Conservation (phyloP, 768 basidiomycete genomes). For the Suillus tomentosus region DNA sequence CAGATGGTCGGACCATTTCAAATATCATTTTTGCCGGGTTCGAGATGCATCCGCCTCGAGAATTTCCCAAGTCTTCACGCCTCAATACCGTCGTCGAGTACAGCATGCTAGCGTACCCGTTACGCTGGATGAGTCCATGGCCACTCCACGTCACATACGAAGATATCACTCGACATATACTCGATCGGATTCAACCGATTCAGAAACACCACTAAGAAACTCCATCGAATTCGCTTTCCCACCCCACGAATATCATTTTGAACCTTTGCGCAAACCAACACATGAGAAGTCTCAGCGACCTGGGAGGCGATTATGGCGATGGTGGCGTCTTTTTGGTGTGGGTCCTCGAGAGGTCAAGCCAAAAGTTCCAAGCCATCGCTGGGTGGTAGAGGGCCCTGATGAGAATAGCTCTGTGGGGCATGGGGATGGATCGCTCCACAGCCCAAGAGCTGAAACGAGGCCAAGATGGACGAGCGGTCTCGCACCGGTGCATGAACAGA, state of each 20-base stretch:
- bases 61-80: slow-evolving; percentile 20
- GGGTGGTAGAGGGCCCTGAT: slow-evolving; percentile 31
- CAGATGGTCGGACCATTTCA: slow-evolving; percentile 17
- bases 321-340: slow-evolving; percentile 28
- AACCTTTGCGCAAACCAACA: background rate
- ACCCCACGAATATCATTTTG: background rate
- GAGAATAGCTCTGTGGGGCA: slow-evolving; percentile 23
- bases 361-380: slow-evolving; percentile 20
- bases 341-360: slow-evolving; percentile 30
- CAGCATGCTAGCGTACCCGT: slow-evolving; percentile 17
- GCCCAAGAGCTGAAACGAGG: slow-evolving; percentile 10
- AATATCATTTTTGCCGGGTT: slow-evolving; percentile 19
- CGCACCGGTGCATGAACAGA: slow-evolving; percentile 16
- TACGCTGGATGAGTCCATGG: slow-evolving; percentile 29
- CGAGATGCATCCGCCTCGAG: slow-evolving; percentile 18
- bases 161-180: background rate
- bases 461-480: slow-evolving; percentile 12
- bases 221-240: slow-evolving; percentile 16
- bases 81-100: slow-evolving; percentile 20
- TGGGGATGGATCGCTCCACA: slow-evolving; percentile 16
- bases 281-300: slow-evolving; percentile 12
- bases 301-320: slow-evolving; percentile 16
- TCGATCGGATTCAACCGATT: slow-evolving; percentile 31
- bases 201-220: slow-evolving; percentile 29
- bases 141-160: background rate